Conservation (phyloP, 768 basidiomycete species). For the Trametes cinnabarina region DNA sequence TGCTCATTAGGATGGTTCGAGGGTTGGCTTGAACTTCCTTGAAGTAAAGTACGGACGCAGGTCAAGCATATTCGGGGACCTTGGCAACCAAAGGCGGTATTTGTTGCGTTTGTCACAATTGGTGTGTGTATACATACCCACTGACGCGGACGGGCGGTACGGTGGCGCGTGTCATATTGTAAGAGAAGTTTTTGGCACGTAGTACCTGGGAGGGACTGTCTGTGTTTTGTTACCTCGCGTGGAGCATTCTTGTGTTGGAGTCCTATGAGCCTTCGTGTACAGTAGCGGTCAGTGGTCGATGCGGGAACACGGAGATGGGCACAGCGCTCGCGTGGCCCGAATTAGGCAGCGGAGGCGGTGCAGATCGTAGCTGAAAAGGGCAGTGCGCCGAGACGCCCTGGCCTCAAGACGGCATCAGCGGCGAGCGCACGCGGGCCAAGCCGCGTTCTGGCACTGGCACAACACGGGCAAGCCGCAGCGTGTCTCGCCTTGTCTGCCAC, state of each 20-base stretch:
- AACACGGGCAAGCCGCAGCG: background rate
- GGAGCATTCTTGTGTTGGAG: too few species aligned
- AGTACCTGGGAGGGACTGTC: too few species aligned
- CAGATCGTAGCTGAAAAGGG: background rate
- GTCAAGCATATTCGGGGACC: background rate
- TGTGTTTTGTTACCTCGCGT: too few species aligned
- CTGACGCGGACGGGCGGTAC: too few species aligned
- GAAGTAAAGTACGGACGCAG: background rate
- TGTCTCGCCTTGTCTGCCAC: background rate
- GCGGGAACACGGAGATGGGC: too few species aligned
- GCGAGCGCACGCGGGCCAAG: background rate
- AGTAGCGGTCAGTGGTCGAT: too few species aligned
- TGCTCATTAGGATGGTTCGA: too few species aligned
- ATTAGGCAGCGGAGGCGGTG: background rate
- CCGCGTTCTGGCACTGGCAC: background rate
- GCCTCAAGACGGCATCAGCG: too few species aligned
- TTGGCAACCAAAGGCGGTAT: slow-evolving; percentile 1
- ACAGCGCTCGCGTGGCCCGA: background rate
- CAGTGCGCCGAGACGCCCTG: too few species aligned
- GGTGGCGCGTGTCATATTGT: too few species aligned
- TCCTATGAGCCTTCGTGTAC: too few species aligned
- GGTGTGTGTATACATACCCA: background rate
- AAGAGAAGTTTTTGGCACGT: background rate
- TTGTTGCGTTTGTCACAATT: background rate
- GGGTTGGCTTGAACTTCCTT: too few species aligned